Percentiles rank a stretch among this genome's conserved stretches.
phyloP scores from a whole-genome alignment of 805 yeast genomes.

The Nakazawaea populi region DNA sequence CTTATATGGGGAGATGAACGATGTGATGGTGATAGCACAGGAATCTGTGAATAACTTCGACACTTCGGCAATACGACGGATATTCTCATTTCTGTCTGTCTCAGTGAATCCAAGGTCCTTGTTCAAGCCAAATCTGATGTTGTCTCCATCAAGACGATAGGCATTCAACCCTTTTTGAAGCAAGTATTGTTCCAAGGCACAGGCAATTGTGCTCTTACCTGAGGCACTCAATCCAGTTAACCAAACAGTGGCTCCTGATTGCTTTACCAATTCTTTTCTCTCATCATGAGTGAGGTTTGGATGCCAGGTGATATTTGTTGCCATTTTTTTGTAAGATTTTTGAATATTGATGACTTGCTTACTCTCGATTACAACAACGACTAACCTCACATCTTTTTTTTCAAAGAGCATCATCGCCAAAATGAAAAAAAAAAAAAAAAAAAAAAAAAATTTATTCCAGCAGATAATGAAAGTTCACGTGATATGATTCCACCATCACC shows the following conservation, averaged over 20 bases:
- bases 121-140: constrained; percentile 89
- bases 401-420: not conserved
- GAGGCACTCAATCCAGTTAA: constrained; percentile 93
- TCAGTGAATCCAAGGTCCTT: constrained; percentile 93
- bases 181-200: constrained; percentile 83
- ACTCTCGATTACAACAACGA: too few relatives aligned
- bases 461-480: constrained; percentile 5
- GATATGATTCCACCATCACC: not conserved
- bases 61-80: constrained; percentile 91
- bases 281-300: constrained; percentile 80
- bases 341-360: too few relatives aligned
- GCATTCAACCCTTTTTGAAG: constrained; percentile 65
- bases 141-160: constrained; percentile 92
- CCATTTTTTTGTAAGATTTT: constrained; percentile 43
- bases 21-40: constrained; percentile 81
- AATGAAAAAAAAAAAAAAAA: constrained; percentile 8
- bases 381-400: too few relatives aligned
- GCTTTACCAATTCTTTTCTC: constrained; percentile 65
- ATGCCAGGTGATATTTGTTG: constrained; percentile 97
- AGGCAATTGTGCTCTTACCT: constrained; percentile 92
- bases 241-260: constrained; percentile 90
- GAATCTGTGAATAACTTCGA: constrained; percentile 92
- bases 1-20: constrained; percentile 89
- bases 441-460: constrained; percentile 1
- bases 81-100: constrained; percentile 88